These are phyloP conservation scores for Metschnikowia similis DNA, from an alignment of 805 yeast species.

Conservation along the genomic window DNA sequence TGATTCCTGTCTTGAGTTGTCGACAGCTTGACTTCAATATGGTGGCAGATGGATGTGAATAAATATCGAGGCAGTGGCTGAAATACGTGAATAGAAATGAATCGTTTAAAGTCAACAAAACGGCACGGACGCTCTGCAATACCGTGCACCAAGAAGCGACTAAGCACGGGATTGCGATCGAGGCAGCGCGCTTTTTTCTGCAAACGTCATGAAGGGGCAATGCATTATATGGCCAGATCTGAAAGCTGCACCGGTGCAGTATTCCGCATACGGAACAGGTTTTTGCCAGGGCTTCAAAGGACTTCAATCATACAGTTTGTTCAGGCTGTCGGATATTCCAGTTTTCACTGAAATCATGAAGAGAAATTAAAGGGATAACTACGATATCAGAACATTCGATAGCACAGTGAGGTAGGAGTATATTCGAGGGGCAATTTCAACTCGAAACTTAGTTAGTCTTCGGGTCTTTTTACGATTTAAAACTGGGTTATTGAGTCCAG, in stretches of 20 bases:
- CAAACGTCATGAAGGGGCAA: not conserved
- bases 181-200: not conserved
- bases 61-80: not conserved
- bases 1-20: not conserved
- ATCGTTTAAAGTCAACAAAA: not conserved
- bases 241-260: not conserved
- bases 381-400: too few relatives aligned
- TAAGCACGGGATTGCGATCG: not conserved
- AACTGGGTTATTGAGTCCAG: too few relatives aligned
- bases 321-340: not conserved
- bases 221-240: not conserved
- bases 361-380: too few relatives aligned
- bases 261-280: not conserved
- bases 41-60: not conserved
- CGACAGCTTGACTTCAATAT: not conserved
- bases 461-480: too few relatives aligned
- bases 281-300: not conserved
- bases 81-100: not conserved
- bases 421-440: too few relatives aligned
- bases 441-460: too few relatives aligned
- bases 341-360: not conserved
- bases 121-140: not conserved
- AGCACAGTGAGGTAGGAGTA: too few relatives aligned
- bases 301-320: not conserved
- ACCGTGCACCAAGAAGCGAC: not conserved